Conservation (phyloP, 345 rosid species). For the Rubroshorea leprosula region DNA sequence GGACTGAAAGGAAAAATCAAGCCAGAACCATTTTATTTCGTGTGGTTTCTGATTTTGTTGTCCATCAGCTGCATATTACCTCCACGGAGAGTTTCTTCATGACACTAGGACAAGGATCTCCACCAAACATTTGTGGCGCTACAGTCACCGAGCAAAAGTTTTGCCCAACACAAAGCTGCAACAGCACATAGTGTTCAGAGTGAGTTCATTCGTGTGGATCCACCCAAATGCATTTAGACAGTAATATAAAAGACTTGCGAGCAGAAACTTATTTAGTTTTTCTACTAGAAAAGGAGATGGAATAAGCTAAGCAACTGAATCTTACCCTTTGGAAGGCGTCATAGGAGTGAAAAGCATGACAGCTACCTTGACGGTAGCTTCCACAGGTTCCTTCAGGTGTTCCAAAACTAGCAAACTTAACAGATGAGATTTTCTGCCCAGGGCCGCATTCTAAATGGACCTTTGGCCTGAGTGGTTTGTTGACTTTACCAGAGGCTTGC, state of each 20-base stretch:
- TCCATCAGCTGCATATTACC: conserved; percentile 65
- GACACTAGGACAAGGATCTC: conserved; percentile 84
- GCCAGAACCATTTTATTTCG: conserved; percentile 14
- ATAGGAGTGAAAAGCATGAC: conserved; percentile 88
- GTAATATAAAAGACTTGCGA: not conserved
- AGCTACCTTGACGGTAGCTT: conserved; percentile 71
- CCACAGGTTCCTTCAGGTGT: conserved; percentile 92
- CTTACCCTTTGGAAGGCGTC: conserved; percentile 91
- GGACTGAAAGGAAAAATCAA: conserved; percentile 18
- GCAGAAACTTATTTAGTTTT: not conserved
- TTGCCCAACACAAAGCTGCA: conserved; percentile 92
- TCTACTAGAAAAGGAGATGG: not conserved
- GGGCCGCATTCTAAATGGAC: conserved; percentile 73
- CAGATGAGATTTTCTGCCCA: conserved; percentile 71
- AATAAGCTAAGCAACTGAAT: conserved; percentile 3
- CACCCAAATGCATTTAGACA: no score
- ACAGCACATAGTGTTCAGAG: conserved; percentile 2
- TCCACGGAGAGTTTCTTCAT: conserved; percentile 96
- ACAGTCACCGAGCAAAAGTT: conserved; percentile 86
- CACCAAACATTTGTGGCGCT: conserved; percentile 93
- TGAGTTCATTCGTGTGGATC: no score
- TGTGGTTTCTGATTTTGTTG: conserved; percentile 3
- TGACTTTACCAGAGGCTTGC: conserved; percentile 80
- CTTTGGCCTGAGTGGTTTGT: conserved; percentile 81
- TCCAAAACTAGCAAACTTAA: conserved; percentile 96